Conservation (phyloP, 495 filamentous ascomycete species). For the Aspergillus sparsus region DNA sequence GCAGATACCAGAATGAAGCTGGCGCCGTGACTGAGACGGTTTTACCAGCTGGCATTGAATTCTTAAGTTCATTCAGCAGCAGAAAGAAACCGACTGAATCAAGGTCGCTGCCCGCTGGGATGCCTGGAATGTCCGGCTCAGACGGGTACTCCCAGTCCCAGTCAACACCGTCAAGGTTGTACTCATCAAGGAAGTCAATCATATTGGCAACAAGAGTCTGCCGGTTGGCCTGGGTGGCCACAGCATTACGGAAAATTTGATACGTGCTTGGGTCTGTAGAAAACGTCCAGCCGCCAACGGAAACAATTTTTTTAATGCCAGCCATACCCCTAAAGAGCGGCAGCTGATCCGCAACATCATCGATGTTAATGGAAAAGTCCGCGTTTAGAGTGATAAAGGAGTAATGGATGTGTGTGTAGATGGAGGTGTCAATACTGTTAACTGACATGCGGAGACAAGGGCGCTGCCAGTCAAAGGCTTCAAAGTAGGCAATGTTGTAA, state of each 20-base stretch:
- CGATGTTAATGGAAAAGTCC: conserved; percentile 24
- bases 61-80: conserved; percentile 22
- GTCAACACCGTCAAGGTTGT: conserved; percentile 41
- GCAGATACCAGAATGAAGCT: conserved; percentile 35
- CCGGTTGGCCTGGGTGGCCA: conserved; percentile 32
- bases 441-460: too few relatives aligned
- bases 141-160: conserved; percentile 45
- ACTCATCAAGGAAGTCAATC: conserved; percentile 29
- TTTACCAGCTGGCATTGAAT: neutral
- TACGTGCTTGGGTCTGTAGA: conserved; percentile 40
- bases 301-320: conserved; percentile 38
- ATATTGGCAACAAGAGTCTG: conserved; percentile 36
- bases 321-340: conserved; percentile 27
- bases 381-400: conserved; percentile 40
- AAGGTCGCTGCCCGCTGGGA: conserved; percentile 32
- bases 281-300: conserved; percentile 52
- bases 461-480: conserved; percentile 1
- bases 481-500: conserved; percentile 23
- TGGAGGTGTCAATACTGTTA: conserved; percentile 19
- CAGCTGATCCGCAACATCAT: conserved; percentile 27
- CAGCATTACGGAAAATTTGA: conserved; percentile 39
- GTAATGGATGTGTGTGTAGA: conserved; percentile 45
- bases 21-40: conserved; percentile 25
- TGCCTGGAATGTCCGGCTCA: conserved; percentile 41
- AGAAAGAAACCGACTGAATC: conserved; percentile 21